Evolutionary conservation across 257 asterid genomes (phyloP), one percentile per base, ranked within the genome.

Genomic region (Solanum etuberosum): DNA sequence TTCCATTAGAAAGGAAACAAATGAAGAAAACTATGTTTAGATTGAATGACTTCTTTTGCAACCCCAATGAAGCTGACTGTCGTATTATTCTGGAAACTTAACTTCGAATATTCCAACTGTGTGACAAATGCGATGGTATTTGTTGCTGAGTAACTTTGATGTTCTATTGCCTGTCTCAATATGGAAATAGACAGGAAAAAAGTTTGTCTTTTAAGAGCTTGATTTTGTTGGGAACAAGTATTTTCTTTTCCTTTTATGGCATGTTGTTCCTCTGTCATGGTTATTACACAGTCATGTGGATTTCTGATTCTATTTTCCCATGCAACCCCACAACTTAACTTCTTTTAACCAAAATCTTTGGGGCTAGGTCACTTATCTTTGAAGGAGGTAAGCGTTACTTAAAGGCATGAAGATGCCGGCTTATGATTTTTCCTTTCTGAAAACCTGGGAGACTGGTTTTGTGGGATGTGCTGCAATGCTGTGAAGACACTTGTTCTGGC

Each of bases 271-370:
- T 82, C 68, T 23, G 38, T 72, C 78, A 16, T 78, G 86, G 61
- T 40, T 76, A 34, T 87, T 77, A 76, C 14, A 27, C 35, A 48
- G 20, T n/a, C 72, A 48, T 40, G 67, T 88, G 90, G 72, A 86
- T 82, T 89, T 92, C 86, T 87, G 85, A 46, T 85, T 59, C n/a
- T 72, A 15, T 71, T 86, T 61, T 88, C 83, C 85, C 88, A 40
- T 61, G 85, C 46, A 48, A 35, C 25, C 11, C 18, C 10, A 2
- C 38, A 0, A 72, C 72, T 38, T 35, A n/a, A 84, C 29, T 63
- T 84, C 1, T 23, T 40, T 59, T 31, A 23, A 37, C 51, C 43
- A 71, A 18, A 85, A 32, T 4, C 3, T 48, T 43, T 71, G 83
- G 43, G 83, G 73, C 82, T 32, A 71, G 46, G 35, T 13, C 43